Percentiles rank a stretch among this genome's conserved stretches.
Evolutionary conservation across 352 stramenopile species (phyloP).

Genomic region (Phytophthora sansomeana): DNA sequence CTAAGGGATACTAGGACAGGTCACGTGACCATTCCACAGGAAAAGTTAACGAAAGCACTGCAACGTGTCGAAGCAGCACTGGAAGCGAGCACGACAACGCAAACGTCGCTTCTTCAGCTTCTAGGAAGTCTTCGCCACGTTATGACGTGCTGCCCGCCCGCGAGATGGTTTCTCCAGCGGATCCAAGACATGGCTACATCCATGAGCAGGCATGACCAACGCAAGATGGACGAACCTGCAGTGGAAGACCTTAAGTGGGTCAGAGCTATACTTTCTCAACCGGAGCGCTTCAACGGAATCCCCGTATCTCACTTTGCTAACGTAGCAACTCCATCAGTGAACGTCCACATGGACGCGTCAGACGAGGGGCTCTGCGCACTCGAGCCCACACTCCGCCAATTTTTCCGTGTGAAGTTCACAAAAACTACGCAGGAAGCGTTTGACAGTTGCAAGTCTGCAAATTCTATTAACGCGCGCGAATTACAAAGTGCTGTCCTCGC

Average conservation of each 20-base stretch:
- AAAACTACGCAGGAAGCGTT: background rate
- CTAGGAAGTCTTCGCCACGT: conserved; percentile 2
- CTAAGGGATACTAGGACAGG: background rate
- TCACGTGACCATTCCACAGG: background rate
- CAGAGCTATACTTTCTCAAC: background rate
- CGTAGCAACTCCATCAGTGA: background rate
- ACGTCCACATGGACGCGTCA: conserved; percentile 29
- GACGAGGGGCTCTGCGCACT: conserved; percentile 10
- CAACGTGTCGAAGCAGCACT: background rate
- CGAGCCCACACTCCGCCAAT: conserved; percentile 3
- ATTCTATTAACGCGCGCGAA: conserved; percentile 19
- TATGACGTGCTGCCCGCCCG: background rate
- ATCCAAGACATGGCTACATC: background rate
- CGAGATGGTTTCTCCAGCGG: conserved; percentile 4
- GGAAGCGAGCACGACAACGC: background rate
- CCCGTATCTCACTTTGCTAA: background rate
- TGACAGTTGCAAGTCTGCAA: background rate
- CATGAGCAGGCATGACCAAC: background rate
- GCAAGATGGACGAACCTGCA: background rate
- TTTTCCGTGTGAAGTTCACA: conserved; percentile 3
- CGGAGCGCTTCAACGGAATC: conserved; percentile 1
- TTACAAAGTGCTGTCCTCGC: conserved; percentile 8
- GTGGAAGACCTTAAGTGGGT: conserved; percentile 6
- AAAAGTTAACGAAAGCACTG: conserved; percentile 8
- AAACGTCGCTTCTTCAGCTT: background rate